phyloP scores from a whole-genome alignment of 768 basidiomycete species.

The Phaeolepiota aurea region DNA sequence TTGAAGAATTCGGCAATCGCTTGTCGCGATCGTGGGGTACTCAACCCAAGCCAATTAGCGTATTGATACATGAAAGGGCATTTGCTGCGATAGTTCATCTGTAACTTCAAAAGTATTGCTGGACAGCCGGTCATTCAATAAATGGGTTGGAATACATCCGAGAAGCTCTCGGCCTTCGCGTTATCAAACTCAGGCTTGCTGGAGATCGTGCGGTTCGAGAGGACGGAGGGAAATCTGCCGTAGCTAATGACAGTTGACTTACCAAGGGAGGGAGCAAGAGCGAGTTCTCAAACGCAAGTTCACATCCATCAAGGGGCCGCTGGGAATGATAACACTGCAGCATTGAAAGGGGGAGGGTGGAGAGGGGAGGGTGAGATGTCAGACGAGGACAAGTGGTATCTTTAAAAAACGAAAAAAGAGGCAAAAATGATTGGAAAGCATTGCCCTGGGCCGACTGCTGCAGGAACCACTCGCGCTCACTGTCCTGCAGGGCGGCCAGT shows the following conservation, averaged over 20 bases:
- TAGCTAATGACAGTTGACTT: not conserved
- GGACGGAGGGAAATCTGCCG: not conserved
- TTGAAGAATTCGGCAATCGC: slow-evolving; percentile 51
- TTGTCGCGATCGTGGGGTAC: slow-evolving; percentile 46
- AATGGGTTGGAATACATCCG: not conserved
- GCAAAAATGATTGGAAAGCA: too few species aligned
- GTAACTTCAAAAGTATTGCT: slow-evolving; percentile 59
- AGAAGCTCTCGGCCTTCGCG: slow-evolving; percentile 23
- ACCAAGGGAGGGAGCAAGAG: too few species aligned
- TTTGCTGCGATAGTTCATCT: slow-evolving; percentile 60
- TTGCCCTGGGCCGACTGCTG: too few species aligned
- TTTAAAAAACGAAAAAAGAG: too few species aligned
- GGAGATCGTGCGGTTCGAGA: not conserved
- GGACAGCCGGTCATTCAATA: not conserved
- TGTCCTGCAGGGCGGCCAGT: too few species aligned
- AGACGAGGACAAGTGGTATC: too few species aligned
- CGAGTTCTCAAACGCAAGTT: not conserved
- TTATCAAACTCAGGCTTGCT: not conserved
- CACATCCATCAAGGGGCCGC: not conserved
- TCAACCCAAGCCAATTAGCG: slow-evolving; percentile 48
- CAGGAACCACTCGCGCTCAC: too few species aligned
- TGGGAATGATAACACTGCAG: not conserved
- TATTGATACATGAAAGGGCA: slow-evolving; percentile 70
- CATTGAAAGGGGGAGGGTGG: too few species aligned
- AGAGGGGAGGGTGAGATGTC: too few species aligned